Conservation (phyloP, 805 yeast genomes). For the Saturnispora serradocipensis region DNA sequence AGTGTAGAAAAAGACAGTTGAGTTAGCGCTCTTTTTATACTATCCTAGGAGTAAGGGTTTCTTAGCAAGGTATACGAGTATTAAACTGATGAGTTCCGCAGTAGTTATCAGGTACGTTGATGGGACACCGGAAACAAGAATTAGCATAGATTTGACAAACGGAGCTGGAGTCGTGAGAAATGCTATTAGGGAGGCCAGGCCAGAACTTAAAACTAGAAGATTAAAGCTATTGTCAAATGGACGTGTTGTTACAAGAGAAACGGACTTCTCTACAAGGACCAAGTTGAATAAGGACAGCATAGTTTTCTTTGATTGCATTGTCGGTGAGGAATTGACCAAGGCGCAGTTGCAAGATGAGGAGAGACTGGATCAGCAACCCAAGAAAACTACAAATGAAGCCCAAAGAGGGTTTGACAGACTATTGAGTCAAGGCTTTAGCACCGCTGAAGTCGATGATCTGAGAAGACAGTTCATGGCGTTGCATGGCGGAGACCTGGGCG, state of each 20-base stretch:
- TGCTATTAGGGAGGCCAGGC: constrained; percentile 31
- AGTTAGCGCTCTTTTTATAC: constrained; percentile 2
- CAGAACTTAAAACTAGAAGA: constrained; percentile 32
- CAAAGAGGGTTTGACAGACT: constrained; percentile 80
- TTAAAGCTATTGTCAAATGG: constrained; percentile 65
- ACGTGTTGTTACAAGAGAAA: constrained; percentile 44
- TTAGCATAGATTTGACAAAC: constrained; percentile 26
- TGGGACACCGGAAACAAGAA: constrained; percentile 35
- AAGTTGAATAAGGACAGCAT: constrained; percentile 10
- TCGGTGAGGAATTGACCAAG: constrained; percentile 53
- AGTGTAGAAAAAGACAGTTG: neutral
- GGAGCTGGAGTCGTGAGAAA: constrained; percentile 31
- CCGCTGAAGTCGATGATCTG: constrained; percentile 62
- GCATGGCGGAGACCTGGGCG: constrained; percentile 38
- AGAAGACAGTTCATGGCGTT: constrained; percentile 66
- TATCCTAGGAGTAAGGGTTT: neutral
- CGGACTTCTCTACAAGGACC: constrained; percentile 38
- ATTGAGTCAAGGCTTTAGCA: constrained; percentile 74
- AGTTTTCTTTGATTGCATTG: constrained; percentile 68
- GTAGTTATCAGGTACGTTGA: constrained; percentile 39
- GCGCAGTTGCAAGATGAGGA: constrained; percentile 54
- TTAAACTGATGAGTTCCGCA: constrained; percentile 4
- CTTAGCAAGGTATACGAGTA: neutral
- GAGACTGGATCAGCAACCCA: constrained; percentile 47
- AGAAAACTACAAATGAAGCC: constrained; percentile 50